phyloP scores from a whole-genome alignment of 2,329 filamentous ascomycete genomes.

The Bertia moriformis region DNA sequence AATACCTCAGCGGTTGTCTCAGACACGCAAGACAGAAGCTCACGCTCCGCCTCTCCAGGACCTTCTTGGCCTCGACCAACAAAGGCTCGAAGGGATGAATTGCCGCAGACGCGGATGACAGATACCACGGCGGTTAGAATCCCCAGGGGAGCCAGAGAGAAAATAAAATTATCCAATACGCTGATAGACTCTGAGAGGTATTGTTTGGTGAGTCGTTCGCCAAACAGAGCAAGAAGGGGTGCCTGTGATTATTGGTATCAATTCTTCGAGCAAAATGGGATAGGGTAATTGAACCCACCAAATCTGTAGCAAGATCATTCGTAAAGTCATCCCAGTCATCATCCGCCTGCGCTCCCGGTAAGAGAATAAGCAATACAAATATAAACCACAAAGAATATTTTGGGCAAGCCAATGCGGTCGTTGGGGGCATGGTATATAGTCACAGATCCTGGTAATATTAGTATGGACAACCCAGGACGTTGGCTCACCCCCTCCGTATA shows the following conservation, averaged over 20 bases:
- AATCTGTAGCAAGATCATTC: constrained; percentile 20
- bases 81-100: neutral
- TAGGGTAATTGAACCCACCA: constrained; percentile 12
- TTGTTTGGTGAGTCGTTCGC: neutral
- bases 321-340: constrained; percentile 19
- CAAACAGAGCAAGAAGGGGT: neutral
- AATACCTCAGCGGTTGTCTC: neutral
- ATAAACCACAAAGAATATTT: too few species aligned
- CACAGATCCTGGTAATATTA: too few species aligned
- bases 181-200: neutral
- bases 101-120: neutral
- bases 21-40: neutral
- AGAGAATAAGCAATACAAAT: constrained; percentile 6
- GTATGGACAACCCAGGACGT: too few species aligned
- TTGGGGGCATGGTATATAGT: too few species aligned
- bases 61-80: neutral
- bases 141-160: neutral
- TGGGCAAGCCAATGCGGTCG: too few species aligned
- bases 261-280: neutral
- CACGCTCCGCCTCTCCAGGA: neutral
- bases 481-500: too few species aligned
- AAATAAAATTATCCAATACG: neutral
- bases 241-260: neutral
- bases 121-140: neutral
- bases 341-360: constrained; percentile 9